A percentile compares a stretch with the other conserved stretches of the same genome.
Conservation (phyloP, 2,329 filamentous ascomycete genomes). For the Penicillium olsonii region DNA sequence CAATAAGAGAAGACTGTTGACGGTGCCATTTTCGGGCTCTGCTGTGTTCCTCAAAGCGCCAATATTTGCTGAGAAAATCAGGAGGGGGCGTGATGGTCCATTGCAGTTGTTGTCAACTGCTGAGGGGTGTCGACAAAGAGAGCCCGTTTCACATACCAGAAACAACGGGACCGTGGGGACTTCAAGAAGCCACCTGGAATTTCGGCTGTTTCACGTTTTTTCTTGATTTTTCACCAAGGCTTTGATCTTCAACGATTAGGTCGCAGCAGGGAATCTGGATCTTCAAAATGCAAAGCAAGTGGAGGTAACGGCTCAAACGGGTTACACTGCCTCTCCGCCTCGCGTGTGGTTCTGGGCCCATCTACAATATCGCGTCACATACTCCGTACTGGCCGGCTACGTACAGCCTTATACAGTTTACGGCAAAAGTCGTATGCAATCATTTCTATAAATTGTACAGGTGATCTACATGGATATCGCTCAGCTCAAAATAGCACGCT, state of each 20-base stretch:
- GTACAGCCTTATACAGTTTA: neutral
- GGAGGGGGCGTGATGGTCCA: conserved; percentile 18
- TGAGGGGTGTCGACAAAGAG: conserved; percentile 16
- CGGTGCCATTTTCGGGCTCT: conserved; percentile 30
- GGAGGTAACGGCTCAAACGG: conserved; percentile 10
- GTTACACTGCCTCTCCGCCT: conserved; percentile 6
- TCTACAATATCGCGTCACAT: conserved; percentile 7
- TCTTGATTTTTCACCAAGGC: neutral
- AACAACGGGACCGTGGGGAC: conserved; percentile 17
- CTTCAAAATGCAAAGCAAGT: neutral
- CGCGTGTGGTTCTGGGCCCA: neutral
- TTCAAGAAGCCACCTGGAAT: conserved; percentile 10
- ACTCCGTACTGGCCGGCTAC: conserved; percentile 1
- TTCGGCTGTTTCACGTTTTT: neutral
- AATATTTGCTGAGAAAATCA: conserved; percentile 8
- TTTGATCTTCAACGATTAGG: neutral
- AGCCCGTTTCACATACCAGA: conserved; percentile 23
- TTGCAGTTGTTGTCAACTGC: conserved; percentile 16
- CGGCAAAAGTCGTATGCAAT: no score
- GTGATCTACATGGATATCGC: conserved; percentile 24
- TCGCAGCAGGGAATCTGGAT: neutral
- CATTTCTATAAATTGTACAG: conserved; percentile 15
- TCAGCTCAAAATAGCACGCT: conserved; percentile 13
- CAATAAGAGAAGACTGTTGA: conserved; percentile 44
- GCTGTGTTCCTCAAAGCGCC: conserved; percentile 18